phyloP scores from a whole-genome alignment of 208 protist genomes.

The Trypanosoma scelopori region DNA sequence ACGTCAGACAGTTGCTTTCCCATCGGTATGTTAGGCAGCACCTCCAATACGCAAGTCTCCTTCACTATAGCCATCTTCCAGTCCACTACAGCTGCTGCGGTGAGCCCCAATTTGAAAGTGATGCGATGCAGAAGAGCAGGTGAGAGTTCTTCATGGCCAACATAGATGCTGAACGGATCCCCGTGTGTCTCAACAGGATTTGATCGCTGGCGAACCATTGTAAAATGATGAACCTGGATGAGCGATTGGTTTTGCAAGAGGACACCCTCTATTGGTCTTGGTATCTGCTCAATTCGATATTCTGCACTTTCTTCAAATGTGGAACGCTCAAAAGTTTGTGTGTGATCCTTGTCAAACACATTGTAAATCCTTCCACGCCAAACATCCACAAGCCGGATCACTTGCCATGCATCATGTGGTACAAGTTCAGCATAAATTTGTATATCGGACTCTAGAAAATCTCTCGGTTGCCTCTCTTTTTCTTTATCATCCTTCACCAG shows the following conservation, averaged over 20 bases:
- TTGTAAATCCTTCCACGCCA: slow-evolving; percentile 87
- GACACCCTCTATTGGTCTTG: slow-evolving; percentile 48
- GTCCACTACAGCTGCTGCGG: slow-evolving; percentile 65
- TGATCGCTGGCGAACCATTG: slow-evolving; percentile 55
- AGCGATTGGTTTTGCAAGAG: slow-evolving; percentile 50
- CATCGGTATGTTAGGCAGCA: slow-evolving; percentile 58
- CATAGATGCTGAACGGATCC: slow-evolving; percentile 84
- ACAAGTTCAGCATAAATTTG: slow-evolving; percentile 39
- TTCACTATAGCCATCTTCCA: slow-evolving; percentile 87
- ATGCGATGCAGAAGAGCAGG: slow-evolving; percentile 61
- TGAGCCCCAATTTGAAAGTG: slow-evolving; percentile 70
- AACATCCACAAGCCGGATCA: slow-evolving; percentile 81
- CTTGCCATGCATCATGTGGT: slow-evolving; percentile 55
- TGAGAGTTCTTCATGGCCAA: slow-evolving; percentile 56
- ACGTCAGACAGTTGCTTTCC: slow-evolving; percentile 61
- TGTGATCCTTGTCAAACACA: slow-evolving; percentile 69
- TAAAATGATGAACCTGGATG: slow-evolving; percentile 82
- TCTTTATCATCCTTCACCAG: slow-evolving; percentile 15
- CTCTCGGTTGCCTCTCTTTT: slow-evolving; percentile 7
- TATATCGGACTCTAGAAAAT: slow-evolving; percentile 24
- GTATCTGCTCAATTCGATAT: slow-evolving; percentile 83
- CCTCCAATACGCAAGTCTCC: slow-evolving; percentile 60
- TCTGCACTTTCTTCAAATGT: slow-evolving; percentile 89
- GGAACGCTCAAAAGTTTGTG: slow-evolving; percentile 61
- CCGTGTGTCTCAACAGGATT: slow-evolving; percentile 79